Evolutionary conservation across 169 alveolate genomes (phyloP).

Genomic region (Plasmodium coatneyi): DNA sequence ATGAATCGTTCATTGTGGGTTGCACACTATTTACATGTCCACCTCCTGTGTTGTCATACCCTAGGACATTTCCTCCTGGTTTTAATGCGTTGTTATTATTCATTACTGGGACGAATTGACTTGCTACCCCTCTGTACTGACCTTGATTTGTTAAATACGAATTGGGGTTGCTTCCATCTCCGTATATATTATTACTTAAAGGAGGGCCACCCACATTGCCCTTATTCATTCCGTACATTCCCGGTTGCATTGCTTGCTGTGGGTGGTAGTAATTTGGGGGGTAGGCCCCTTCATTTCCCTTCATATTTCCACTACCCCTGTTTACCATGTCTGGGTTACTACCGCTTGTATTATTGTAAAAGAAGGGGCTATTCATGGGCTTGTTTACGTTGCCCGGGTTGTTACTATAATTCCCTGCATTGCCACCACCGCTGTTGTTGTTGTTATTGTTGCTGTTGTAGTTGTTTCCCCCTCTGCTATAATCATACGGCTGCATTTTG

Average conservation of each 20-base stretch:
- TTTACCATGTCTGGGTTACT: background rate
- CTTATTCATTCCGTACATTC: slow-evolving; percentile 20
- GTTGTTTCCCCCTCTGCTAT: slow-evolving; percentile 53
- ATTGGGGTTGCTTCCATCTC: slow-evolving; percentile 17
- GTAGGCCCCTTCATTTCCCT: slow-evolving; percentile 34
- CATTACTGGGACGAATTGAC: slow-evolving; percentile 19
- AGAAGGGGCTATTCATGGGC: slow-evolving; percentile 63
- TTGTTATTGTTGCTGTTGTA: slow-evolving; percentile 1
- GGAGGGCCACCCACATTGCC: background rate
- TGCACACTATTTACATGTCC: slow-evolving; percentile 46
- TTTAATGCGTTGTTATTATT: slow-evolving; percentile 9
- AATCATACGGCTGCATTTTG: slow-evolving; percentile 72
- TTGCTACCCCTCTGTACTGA: slow-evolving; percentile 25
- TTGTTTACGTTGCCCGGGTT: slow-evolving; percentile 46
- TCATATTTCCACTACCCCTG: slow-evolving; percentile 5
- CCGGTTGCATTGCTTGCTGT: slow-evolving; percentile 30
- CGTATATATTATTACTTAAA: slow-evolving; percentile 44
- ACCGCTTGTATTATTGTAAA: slow-evolving; percentile 11
- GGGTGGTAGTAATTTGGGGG: slow-evolving; percentile 35
- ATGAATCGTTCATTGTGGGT: slow-evolving; percentile 51
- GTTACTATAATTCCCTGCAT: slow-evolving; percentile 6
- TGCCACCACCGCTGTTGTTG: background rate
- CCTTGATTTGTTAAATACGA: slow-evolving; percentile 35
- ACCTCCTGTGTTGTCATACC: slow-evolving; percentile 35
- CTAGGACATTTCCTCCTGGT: slow-evolving; percentile 14